phyloP scores from a whole-genome alignment of 164 flowering plant species.

The Vitis rotundifolia region DNA sequence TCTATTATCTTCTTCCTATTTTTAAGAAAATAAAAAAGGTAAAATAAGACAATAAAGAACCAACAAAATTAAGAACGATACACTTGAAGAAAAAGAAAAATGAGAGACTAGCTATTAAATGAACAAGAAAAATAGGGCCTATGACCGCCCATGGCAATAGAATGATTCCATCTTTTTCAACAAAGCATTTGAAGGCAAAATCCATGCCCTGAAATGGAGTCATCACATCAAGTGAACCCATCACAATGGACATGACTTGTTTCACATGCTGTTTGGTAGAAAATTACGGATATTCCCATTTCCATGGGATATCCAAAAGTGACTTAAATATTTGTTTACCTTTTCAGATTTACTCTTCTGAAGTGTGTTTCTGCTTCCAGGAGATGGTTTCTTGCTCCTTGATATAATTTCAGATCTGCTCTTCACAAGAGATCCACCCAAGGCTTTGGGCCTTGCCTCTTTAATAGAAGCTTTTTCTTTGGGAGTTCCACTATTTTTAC shows the following conservation, averaged over 20 bases:
- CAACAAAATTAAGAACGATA: neutral
- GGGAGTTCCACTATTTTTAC: constrained; percentile 24
- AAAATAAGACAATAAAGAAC: no score
- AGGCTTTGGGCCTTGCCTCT: constrained; percentile 44
- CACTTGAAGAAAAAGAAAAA: neutral
- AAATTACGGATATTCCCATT: no score
- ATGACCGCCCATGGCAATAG: neutral
- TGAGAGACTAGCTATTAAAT: no score
- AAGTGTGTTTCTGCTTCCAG: constrained; percentile 37
- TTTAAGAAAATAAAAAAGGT: neutral
- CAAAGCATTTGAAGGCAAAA: neutral
- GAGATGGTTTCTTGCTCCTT: constrained; percentile 42
- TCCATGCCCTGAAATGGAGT: neutral
- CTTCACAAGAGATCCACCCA: constrained; percentile 43
- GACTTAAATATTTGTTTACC: constrained; percentile 37
- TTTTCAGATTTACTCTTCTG: constrained; percentile 59
- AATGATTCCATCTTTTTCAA: neutral
- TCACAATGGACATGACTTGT: no score
- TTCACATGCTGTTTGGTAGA: no score
- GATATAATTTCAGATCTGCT: constrained; percentile 46
- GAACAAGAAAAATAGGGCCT: neutral
- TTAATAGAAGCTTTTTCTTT: constrained; percentile 35
- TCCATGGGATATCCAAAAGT: no score
- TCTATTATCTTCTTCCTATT: constrained; percentile 79
- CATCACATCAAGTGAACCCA: neutral